Conservation (phyloP, 2,329 filamentous ascomycete genomes). For the Ascocoryne sarcoides region DNA sequence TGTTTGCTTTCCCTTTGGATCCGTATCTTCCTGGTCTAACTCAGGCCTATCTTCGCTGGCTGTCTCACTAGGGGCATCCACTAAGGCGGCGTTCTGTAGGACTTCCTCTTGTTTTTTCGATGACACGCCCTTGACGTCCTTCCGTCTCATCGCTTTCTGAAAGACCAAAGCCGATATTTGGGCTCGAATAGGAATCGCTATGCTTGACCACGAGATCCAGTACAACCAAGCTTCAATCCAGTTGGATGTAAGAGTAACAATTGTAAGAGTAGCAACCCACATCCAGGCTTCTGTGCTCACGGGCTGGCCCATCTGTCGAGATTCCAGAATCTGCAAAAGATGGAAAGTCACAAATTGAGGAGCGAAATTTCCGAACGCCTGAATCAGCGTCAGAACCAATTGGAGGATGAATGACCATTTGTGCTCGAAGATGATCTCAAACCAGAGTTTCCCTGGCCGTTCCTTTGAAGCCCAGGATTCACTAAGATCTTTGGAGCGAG, state of each 20-base stretch:
- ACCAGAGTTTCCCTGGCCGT: slow-evolving; percentile 47
- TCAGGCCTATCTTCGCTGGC: slow-evolving; percentile 28
- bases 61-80: slow-evolving; percentile 18
- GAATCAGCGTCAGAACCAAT: slow-evolving; percentile 41
- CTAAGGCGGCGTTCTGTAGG: slow-evolving; percentile 20
- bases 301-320: slow-evolving; percentile 35
- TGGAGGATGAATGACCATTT: slow-evolving; percentile 47
- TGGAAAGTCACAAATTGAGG: slow-evolving; percentile 62
- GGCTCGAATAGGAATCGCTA: slow-evolving; percentile 58
- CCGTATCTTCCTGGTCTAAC: slow-evolving; percentile 33
- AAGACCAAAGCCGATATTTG: slow-evolving; percentile 67
- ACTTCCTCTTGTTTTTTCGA: slow-evolving; percentile 31
- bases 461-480: slow-evolving; percentile 40
- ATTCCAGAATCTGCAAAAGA: slow-evolving; percentile 57
- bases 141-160: slow-evolving; percentile 66
- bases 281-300: slow-evolving; percentile 50
- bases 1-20: slow-evolving; percentile 56
- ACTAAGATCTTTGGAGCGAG: slow-evolving; percentile 41
- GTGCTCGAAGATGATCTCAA: slow-evolving; percentile 50
- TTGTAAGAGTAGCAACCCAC: slow-evolving; percentile 58
- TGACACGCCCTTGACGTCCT: slow-evolving; percentile 59
- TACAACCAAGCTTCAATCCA: slow-evolving; percentile 58
- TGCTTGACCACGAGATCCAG: slow-evolving; percentile 55
- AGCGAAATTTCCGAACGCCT: slow-evolving; percentile 43
- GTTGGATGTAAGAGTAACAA: slow-evolving; percentile 42